phyloP scores from a whole-genome alignment of 225 moss, liverwort and hornwort genomes.

The Thuidium tamariscinum region DNA sequence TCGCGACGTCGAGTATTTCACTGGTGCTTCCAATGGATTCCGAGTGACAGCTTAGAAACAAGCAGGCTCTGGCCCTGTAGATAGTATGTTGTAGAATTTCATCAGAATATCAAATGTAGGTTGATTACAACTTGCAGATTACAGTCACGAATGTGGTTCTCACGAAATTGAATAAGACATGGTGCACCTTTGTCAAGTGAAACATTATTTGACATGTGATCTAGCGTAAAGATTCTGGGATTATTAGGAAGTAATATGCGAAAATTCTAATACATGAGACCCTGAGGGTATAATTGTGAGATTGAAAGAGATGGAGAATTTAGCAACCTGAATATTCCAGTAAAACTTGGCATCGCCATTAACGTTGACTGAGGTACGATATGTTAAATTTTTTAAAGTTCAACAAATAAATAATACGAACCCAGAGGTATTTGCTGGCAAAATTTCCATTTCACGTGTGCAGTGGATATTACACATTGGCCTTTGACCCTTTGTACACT shows the following conservation, averaged over 20 bases:
- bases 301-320: neutral
- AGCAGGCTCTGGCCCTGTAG: neutral
- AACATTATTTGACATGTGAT: neutral
- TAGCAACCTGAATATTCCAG: slow-evolving; percentile 72
- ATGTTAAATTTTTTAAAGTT: neutral
- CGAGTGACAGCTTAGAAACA: slow-evolving; percentile 7
- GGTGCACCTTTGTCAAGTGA: neutral
- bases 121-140: neutral
- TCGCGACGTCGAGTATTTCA: slow-evolving; percentile 57
- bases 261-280: neutral
- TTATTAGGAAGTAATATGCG: neutral
- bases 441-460: neutral
- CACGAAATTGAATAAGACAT: neutral
- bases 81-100: too few species aligned
- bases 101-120: neutral
- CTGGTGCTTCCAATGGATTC: slow-evolving; percentile 52
- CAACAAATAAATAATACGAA: neutral
- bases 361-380: slow-evolving; percentile 51
- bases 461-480: neutral
- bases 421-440: neutral
- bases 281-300: neutral
- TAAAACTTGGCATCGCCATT: slow-evolving; percentile 74
- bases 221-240: too few species aligned
- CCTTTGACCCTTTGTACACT: neutral
- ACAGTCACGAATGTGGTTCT: neutral